Percentiles rank a stretch among this genome's conserved stretches.
These are phyloP conservation scores for Craterostigma plantagineum DNA, from an alignment of 257 asterid species.

Conservation along the genomic window DNA sequence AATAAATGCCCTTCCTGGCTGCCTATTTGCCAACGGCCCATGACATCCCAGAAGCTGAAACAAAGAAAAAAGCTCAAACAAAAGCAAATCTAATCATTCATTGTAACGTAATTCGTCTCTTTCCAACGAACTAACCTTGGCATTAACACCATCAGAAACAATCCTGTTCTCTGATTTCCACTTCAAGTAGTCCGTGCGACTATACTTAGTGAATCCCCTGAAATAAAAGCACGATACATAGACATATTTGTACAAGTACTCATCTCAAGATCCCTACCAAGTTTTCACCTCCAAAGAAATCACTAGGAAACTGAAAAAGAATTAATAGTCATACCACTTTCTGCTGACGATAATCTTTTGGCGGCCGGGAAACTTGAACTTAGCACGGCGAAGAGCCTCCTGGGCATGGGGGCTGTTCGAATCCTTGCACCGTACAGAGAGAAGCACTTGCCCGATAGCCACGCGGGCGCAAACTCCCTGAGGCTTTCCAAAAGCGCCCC, in stretches of 20 bases:
- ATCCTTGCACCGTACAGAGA: slow-evolving; percentile 85
- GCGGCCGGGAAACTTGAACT: slow-evolving; percentile 88
- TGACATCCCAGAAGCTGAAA: slow-evolving; percentile 19
- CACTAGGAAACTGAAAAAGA: too few species aligned
- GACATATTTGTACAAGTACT: neutral
- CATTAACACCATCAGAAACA: slow-evolving; percentile 39
- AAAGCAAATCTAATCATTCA: too few species aligned
- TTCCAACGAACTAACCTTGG: slow-evolving; percentile 27
- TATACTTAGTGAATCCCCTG: slow-evolving; percentile 48
- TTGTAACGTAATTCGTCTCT: too few species aligned
- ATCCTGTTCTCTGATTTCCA: slow-evolving; percentile 44
- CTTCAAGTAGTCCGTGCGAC: slow-evolving; percentile 29
- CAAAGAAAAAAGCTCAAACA: neutral
- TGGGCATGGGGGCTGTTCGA: slow-evolving; percentile 56
- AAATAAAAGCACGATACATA: neutral
- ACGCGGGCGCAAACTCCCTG: slow-evolving; percentile 85
- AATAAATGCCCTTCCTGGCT: slow-evolving; percentile 14
- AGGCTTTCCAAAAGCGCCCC: slow-evolving; percentile 91
- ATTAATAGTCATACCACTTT: slow-evolving; percentile 69
- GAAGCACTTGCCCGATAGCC: slow-evolving; percentile 81
- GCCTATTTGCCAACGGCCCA: slow-evolving; percentile 14
- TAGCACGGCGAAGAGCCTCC: slow-evolving; percentile 84
- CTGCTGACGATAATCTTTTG: slow-evolving; percentile 87
- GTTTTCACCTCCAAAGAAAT: too few species aligned
- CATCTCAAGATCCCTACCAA: neutral